Evolutionary conservation across 148 eudicot genomes (phyloP), one percentile per base, ranked within the genome.

Genomic region (Bassia scoparia): DNA sequence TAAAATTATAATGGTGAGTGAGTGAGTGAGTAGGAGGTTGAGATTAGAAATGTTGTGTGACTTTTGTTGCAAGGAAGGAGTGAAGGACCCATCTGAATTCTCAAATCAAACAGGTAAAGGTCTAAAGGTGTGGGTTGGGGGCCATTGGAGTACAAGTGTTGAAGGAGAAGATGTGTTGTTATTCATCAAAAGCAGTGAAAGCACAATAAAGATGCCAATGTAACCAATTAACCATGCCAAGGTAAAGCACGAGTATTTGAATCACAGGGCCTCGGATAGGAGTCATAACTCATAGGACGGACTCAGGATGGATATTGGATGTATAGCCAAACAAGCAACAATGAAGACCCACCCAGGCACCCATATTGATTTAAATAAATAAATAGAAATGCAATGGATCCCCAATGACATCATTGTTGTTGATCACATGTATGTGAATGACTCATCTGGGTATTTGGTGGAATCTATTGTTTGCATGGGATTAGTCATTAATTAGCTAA

Each of bases 111-210:
- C 74, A 61, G 61, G 58, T 38, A 69, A 69, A 74, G 46, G 46
- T 41, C 46, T 41, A 41, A 41, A 41, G 46, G 12, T 41, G 41
- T 37, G 72, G 67, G 29, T 37, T 68, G 67, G 29, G 72, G 34
- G 49, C 52, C 55, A 69, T 78, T 58, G 74, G 33, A 23, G 31
- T n/a, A 46, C 46, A 49, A 59, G 69, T 23, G 44, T 27, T 56
- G 48, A 49, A 27, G 29, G 16, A 14, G 46, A 41, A 14, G 46
- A 41, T 41, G 46, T 37, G 9, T 6, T 37, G 5, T 37, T 37
- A 6, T 48, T 68, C 74, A 60, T 78, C 0, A 79, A 79, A 79
- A 79, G 82, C 38, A 79, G 82, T 69, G 78, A 79, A 79, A 79
- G 81, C 69, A 21, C 27, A 37, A 55, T 17, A 61, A 38, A 56